These are phyloP conservation scores for Leccinum rimulosum DNA, from an alignment of 768 basidiomycete genomes.

Conservation along the genomic window DNA sequence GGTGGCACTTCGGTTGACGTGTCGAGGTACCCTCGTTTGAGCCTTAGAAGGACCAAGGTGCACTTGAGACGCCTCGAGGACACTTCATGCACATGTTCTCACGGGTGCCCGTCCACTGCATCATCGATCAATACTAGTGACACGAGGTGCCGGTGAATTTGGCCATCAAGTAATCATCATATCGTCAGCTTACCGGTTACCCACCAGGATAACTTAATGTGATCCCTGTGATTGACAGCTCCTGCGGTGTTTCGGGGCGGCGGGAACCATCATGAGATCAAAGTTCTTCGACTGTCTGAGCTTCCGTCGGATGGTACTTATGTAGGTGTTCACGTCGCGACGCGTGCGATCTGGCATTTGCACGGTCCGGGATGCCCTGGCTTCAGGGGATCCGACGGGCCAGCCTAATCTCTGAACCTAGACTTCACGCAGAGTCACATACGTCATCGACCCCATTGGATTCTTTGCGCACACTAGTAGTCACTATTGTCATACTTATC, in stretches of 20 bases:
- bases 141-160: no score
- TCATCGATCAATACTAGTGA: no score
- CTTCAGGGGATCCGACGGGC: not conserved
- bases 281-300: not conserved
- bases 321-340: not conserved
- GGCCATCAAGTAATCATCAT: not conserved
- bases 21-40: not conserved
- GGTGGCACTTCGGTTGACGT: not conserved
- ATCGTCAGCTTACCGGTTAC: not conserved
- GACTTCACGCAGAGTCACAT: no score
- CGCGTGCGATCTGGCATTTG: not conserved
- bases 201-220: not conserved
- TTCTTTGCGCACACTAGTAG: no score
- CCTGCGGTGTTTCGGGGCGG: no score
- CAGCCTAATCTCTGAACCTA: no score
- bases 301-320: not conserved
- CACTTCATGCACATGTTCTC: not conserved
- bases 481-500: not conserved
- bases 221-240: not conserved
- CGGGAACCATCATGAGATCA: no score
- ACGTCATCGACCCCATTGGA: no score
- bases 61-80: conserved; percentile 5
- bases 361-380: not conserved
- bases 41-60: no score
- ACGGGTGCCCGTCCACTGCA: not conserved